These are phyloP conservation scores for Massariosphaeria phaeospora DNA, from an alignment of 495 filamentous ascomycete species.

Conservation along the genomic window DNA sequence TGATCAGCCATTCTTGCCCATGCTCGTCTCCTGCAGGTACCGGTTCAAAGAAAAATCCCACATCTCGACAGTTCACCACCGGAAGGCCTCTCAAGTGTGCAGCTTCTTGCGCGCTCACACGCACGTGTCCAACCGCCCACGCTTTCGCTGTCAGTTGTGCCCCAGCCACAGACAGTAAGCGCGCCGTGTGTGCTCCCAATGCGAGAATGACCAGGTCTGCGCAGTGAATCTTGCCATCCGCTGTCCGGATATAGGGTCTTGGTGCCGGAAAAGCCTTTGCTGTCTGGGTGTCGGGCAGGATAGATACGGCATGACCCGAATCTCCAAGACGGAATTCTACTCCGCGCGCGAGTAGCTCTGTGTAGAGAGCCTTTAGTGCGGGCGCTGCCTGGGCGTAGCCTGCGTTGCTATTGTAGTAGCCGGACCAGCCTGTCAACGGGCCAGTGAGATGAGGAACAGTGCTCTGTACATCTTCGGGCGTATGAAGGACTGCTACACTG, in stretches of 20 bases:
- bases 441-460: constrained; percentile 47
- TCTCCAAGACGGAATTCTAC: constrained; percentile 37
- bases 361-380: constrained; percentile 37
- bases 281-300: constrained; percentile 1
- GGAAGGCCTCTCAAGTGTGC: constrained; percentile 50
- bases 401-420: constrained; percentile 52
- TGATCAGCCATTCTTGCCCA: constrained; percentile 38
- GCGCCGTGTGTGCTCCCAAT: constrained; percentile 43
- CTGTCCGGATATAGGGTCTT: neutral
- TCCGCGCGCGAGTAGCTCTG: constrained; percentile 33
- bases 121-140: constrained; percentile 52
- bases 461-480: constrained; percentile 39
- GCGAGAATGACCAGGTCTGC: constrained; percentile 44
- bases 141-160: constrained; percentile 45
- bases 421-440: constrained; percentile 49
- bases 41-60: constrained; percentile 59
- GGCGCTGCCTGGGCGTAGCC: constrained; percentile 52
- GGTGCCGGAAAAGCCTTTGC: constrained; percentile 26
- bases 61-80: constrained; percentile 51
- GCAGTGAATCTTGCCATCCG: constrained; percentile 40
- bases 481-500: neutral
- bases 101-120: constrained; percentile 50
- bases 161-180: constrained; percentile 38
- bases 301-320: constrained; percentile 16
- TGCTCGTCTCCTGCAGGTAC: constrained; percentile 46